Conservation (phyloP, 208 protist genomes). For the Kentomonas sorsogonicus region DNA sequence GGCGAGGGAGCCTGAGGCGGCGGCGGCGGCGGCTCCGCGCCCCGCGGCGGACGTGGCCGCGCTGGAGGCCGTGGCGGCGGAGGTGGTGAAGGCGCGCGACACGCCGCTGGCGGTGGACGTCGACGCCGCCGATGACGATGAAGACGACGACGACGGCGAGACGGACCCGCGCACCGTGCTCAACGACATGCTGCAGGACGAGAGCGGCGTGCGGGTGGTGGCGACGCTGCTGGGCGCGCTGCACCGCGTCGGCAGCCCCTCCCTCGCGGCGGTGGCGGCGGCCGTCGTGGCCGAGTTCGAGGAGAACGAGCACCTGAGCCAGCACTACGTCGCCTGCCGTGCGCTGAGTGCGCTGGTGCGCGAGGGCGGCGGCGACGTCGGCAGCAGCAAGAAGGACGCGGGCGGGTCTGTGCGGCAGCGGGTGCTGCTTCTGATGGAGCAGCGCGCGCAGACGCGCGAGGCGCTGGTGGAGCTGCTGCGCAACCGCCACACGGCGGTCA, state of each 20-base stretch:
- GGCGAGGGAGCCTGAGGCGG: slow-evolving; percentile 1
- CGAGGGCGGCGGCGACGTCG: slow-evolving; percentile 36
- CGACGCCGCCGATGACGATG: slow-evolving; percentile 16
- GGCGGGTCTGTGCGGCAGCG: slow-evolving; percentile 34
- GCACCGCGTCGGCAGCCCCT: slow-evolving; percentile 20
- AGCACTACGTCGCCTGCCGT: slow-evolving; percentile 80
- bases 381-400: no score
- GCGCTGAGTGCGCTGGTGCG: slow-evolving; percentile 75
- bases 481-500: slow-evolving; percentile 73
- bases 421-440: slow-evolving; percentile 64
- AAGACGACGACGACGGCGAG: slow-evolving; percentile 31
- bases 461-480: slow-evolving; percentile 42
- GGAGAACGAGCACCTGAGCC: slow-evolving; percentile 64
- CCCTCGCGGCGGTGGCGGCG: slow-evolving; percentile 39
- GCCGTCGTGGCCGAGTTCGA: slow-evolving; percentile 70
- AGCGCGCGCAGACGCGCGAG: slow-evolving; percentile 42
- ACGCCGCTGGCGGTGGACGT: slow-evolving; percentile 26
- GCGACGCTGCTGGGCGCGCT: slow-evolving; percentile 62
- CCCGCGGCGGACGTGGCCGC: slow-evolving; percentile 10
- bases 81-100: slow-evolving; percentile 40
- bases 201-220: slow-evolving; percentile 69
- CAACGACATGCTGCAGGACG: slow-evolving; percentile 70
- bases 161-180: slow-evolving; percentile 55
- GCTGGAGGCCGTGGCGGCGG: slow-evolving; percentile 41
- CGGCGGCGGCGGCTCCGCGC: slow-evolving; percentile 16